These are phyloP conservation scores for Phytophthora citrophthora DNA, from an alignment of 352 stramenopile genomes.

Conservation along the genomic window DNA sequence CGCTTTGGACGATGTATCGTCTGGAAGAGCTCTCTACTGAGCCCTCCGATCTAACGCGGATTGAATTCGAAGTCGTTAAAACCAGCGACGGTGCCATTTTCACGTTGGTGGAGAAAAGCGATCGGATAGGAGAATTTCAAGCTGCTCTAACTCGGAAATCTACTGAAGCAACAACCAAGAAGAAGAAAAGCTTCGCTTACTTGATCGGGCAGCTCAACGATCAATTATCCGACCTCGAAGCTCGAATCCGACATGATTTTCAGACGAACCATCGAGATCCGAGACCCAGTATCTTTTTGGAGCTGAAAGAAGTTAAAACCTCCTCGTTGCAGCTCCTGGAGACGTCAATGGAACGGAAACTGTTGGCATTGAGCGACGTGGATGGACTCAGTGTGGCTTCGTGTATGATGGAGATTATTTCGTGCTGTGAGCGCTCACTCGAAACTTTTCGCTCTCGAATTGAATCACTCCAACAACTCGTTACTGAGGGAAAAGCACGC, in stretches of 20 bases:
- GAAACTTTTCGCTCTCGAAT: conserved; percentile 43
- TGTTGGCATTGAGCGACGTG: conserved; percentile 56
- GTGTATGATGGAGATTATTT: conserved; percentile 68
- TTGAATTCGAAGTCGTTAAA: conserved; percentile 30
- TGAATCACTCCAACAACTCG: conserved; percentile 37
- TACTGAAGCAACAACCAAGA: conserved; percentile 4
- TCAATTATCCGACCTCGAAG: conserved; percentile 12
- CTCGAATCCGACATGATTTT: conserved; percentile 31
- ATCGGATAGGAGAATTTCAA: conserved; percentile 35
- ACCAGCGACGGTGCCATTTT: not conserved
- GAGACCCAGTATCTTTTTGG: conserved; percentile 21
- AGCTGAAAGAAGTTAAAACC: not conserved
- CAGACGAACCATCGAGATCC: conserved; percentile 18
- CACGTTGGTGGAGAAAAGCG: conserved; percentile 35
- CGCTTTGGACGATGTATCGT: conserved; percentile 26
- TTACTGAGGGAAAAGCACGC: conserved; percentile 46
- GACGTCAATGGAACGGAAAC: conserved; percentile 16
- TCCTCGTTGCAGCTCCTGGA: conserved; percentile 13
- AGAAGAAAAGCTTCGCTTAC: conserved; percentile 34
- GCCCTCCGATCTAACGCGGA: conserved; percentile 13
- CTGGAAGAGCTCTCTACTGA: conserved; percentile 17
- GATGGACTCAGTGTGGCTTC: conserved; percentile 66
- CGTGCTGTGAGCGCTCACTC: conserved; percentile 48
- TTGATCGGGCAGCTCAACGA: conserved; percentile 22
- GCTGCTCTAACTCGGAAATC: not conserved